Base-by-base conservation (phyloP, 495 filamentous ascomycete genomes). In the Halenospora varia region DNA sequence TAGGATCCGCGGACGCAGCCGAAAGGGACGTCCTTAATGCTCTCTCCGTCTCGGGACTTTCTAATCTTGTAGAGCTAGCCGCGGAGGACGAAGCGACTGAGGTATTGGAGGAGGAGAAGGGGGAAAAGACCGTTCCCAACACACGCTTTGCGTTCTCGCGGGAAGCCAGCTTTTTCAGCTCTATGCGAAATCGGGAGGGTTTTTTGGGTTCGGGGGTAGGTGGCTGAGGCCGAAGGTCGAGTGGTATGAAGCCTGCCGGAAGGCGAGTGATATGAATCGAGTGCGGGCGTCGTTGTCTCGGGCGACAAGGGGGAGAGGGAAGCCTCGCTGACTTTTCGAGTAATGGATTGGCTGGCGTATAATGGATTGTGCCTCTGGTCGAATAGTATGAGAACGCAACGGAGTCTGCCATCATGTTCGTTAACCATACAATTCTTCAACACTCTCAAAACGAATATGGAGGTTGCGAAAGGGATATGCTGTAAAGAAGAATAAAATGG, bases 251-350 rank as follows among this genome's bases (percentile, higher is more conserved):
- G 20, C 79, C 77, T 11, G 76, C 52, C 13, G 80, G 78, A 56
- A 80, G 76, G 20, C 78, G 78, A 41, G 79, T 67, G 62, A 82
- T 80, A 62, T 81, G 78, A 53, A 82, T 81, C 13, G 77, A 76
- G 57, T 82, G 78, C 44, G 74, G 78, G 20, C 80, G 70, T 55
- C 78, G 75, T 19, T 70, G 70, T 53, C 79, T 75, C 46, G 80
- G 74, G 59, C 72, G 71, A 53, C 77, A 81, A 39, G 75, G 70
- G 46, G 79, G 76, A 22, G 66, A 68, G 24, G 79, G 79, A 51
- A 63, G 53, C 25, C 59, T 56, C 9, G 49, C 24, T 19, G 61
- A 44, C n/a, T 45, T 25, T 3, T 56, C 48, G 4, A 39, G 25
- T 19, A 15, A 8, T 39, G 25, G 29, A 20, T 46, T 51, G 20